phyloP scores from a whole-genome alignment of 148 eudicot genomes.

The Chenopodium formosanum region DNA sequence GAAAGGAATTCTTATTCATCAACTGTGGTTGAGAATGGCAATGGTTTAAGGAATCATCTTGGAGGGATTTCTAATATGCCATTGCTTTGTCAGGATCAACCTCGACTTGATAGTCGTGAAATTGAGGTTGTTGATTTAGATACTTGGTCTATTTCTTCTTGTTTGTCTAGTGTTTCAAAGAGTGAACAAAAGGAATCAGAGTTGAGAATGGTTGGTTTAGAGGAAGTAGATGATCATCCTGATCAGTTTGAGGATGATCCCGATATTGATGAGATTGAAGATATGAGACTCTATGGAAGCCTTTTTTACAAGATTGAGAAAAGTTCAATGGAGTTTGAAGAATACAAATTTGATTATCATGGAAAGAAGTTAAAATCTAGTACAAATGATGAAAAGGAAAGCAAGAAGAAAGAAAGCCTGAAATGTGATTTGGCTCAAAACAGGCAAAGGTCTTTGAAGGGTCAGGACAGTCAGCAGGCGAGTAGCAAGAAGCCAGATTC shows the following conservation, averaged over 20 bases:
- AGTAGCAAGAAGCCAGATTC: constrained; percentile 20
- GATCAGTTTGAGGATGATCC: constrained; percentile 28
- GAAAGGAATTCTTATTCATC: background rate
- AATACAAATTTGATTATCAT: constrained; percentile 73
- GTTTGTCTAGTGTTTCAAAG: constrained; percentile 48
- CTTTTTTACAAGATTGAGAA: constrained; percentile 81
- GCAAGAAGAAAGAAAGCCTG: constrained; percentile 29
- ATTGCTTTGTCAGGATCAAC: constrained; percentile 29
- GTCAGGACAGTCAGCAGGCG: constrained; percentile 24
- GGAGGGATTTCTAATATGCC: constrained; percentile 34
- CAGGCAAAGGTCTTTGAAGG: constrained; percentile 28
- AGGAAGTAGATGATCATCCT: constrained; percentile 29
- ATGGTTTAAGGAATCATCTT: constrained; percentile 16
- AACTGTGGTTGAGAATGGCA: background rate
- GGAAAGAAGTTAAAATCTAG: constrained; percentile 43
- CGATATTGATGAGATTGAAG: constrained; percentile 78
- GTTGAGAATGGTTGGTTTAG: constrained; percentile 11
- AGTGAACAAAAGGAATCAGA: constrained; percentile 13
- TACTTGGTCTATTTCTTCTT: constrained; percentile 64
- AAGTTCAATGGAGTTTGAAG: constrained; percentile 78
- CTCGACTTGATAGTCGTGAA: constrained; percentile 34
- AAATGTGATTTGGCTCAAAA: constrained; percentile 14
- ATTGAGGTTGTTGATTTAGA: constrained; percentile 68
- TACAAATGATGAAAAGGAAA: constrained; percentile 28
- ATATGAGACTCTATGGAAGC: constrained; percentile 67